Evolutionary conservation across 163 green algal species (phyloP).

Genomic region (Chlamydomonas reinhardtii): DNA sequence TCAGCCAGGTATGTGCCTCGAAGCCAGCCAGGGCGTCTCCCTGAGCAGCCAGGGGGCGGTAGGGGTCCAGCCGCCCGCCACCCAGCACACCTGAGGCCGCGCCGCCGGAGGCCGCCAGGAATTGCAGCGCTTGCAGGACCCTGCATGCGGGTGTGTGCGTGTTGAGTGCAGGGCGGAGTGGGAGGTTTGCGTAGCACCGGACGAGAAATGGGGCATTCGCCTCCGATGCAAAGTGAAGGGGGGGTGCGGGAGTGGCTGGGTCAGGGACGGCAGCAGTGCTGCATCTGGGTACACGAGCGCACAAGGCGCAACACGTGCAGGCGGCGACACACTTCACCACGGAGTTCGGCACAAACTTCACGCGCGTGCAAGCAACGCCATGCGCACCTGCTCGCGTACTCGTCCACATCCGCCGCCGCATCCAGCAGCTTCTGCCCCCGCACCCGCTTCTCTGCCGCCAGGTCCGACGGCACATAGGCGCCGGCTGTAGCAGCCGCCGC

Average conservation of each 20-base stretch:
- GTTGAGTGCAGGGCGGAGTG: too few species aligned
- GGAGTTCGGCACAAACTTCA: too few species aligned
- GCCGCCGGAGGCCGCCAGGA: neutral
- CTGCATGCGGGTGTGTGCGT: neutral
- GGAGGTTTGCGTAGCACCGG: too few species aligned
- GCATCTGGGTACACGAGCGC: too few species aligned
- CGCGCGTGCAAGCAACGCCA: too few species aligned
- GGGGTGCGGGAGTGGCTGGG: too few species aligned
- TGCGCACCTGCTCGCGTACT: neutral
- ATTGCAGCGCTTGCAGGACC: neutral
- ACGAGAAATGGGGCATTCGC: too few species aligned
- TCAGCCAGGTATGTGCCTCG: neutral
- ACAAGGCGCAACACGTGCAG: too few species aligned
- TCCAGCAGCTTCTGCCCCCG: constrained; percentile 23
- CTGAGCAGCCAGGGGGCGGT: neutral
- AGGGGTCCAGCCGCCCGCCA: constrained; percentile 18
- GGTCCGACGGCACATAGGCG: neutral
- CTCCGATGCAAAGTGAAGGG: too few species aligned
- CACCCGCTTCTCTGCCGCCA: constrained; percentile 1
- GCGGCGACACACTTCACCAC: too few species aligned
- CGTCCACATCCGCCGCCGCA: neutral
- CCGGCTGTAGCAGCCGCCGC: too few species aligned
- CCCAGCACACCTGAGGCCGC: neutral
- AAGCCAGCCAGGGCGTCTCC: neutral
- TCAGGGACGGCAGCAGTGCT: too few species aligned